Conservation (phyloP, 2,329 filamentous ascomycete species). For the Diaporthe nobilis region DNA sequence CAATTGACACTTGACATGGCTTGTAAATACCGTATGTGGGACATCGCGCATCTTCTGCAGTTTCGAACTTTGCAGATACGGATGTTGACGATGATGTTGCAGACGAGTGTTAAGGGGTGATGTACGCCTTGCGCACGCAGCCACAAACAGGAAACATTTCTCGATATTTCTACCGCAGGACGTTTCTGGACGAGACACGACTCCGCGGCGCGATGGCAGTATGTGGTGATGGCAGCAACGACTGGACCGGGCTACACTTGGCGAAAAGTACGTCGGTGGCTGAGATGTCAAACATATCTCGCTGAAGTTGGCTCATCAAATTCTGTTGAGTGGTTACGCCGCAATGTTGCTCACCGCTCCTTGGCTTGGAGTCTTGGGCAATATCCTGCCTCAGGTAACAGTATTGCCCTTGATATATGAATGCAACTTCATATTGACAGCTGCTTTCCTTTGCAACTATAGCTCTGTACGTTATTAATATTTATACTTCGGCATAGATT, state of each 20-base stretch:
- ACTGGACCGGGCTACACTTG: neutral
- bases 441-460: neutral
- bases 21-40: neutral
- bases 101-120: neutral
- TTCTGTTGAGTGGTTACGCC: neutral
- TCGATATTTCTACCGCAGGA: neutral
- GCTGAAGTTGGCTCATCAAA: neutral
- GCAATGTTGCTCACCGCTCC: no score
- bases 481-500: no score
- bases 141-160: neutral
- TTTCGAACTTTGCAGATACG: no score
- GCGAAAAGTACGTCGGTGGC: neutral
- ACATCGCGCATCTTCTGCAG: no score
- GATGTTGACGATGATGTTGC: no score
- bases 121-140: neutral
- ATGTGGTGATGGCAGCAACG: neutral
- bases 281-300: neutral
- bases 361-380: neutral
- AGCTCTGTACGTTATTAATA: neutral
- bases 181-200: neutral
- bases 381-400: neutral
- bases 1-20: no score
- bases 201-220: neutral
- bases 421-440: neutral
- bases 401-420: neutral